Base-by-base conservation (phyloP, 2,329 filamentous ascomycete genomes). In the Pezicula carpinea region DNA sequence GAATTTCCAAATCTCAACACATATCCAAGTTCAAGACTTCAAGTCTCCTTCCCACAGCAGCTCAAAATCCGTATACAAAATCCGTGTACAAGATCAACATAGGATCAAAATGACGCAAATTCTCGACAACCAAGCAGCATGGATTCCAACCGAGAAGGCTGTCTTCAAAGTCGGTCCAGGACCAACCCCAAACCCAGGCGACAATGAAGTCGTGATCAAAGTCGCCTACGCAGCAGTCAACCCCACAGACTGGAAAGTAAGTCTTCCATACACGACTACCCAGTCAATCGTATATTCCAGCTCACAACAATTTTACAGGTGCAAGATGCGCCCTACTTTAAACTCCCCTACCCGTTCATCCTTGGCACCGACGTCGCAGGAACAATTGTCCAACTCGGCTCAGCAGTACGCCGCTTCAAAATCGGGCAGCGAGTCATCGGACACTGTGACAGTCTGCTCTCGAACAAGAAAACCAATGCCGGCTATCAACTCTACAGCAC, bases 381-480 rank as follows among this genome's bases (percentile, higher is more conserved):
- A 8, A 56, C 53, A 6, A 46, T 64, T 15, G 43, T 53, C 5
- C 44, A 73, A 51, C 62, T 75, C 6, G 74, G 73, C 3, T 59
- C 66, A n/a, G 62, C 60, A 6, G 72, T 76, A 5, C 66, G 65
- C 6, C 64, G 70, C 8, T 67, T 77, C 51, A 66, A 68, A 21
- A 36, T 54, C 13, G 61, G 61, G 5, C 56, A 62, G 33, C 50
- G 60, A 13, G 58, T 63, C 5, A 54, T 60, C 39, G 59, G 51
- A 57, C 17, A 68, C 62, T 46, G 59, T 52, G 42, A 51, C 39
- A 48, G 47, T 22, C 36, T 58, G 6, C 10, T 54, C 5, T 47
- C 49, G 4, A 17, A 42, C 1, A 68, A 49, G 3, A 52, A 34
- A 43, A 48, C 42, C 10, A 50, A 64, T 35, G 50, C 55, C 7